phyloP scores from a whole-genome alignment of 192 early-diverging fungal genomes.

The Cetraspora pellucida region DNA sequence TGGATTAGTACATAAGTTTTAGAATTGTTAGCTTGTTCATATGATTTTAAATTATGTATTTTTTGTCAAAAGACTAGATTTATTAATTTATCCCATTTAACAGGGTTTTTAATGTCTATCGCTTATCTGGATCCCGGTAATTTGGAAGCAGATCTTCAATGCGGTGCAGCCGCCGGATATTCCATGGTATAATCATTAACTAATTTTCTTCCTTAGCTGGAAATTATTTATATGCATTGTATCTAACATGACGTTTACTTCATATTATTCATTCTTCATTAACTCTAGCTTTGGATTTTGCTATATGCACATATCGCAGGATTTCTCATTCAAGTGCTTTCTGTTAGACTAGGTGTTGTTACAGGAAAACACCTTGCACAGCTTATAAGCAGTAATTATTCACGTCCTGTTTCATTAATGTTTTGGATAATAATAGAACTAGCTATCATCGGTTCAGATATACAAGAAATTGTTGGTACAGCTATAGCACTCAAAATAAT shows the following conservation, averaged over 20 bases:
- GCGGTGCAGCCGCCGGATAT: slow-evolving; percentile 68
- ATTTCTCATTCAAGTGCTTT: slow-evolving; percentile 62
- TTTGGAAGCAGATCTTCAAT: slow-evolving; percentile 70
- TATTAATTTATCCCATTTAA: slow-evolving; percentile 36
- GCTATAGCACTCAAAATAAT: slow-evolving; percentile 85
- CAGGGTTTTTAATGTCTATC: slow-evolving; percentile 50
- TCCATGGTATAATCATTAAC: slow-evolving; percentile 43
- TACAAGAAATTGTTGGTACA: slow-evolving; percentile 86
- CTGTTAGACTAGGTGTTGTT: slow-evolving; percentile 64
- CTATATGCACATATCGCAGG: slow-evolving; percentile 67
- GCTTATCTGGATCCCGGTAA: slow-evolving; percentile 75
- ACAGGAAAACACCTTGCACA: slow-evolving; percentile 68
- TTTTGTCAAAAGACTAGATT: not conserved
- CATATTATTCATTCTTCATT: not conserved
- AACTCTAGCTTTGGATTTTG: slow-evolving; percentile 57
- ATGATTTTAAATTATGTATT: not conserved
- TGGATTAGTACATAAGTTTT: not conserved
- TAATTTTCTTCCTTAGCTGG: not conserved
- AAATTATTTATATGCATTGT: not conserved
- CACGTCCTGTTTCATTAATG: slow-evolving; percentile 44
- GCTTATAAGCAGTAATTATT: slow-evolving; percentile 51
- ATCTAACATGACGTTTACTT: not conserved
- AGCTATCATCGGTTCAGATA: slow-evolving; percentile 72
- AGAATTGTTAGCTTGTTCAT: not conserved
- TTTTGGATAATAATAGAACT: slow-evolving; percentile 65